phyloP scores from a whole-genome alignment of 2,329 filamentous ascomycete genomes.

The Fusarium stilboides region DNA sequence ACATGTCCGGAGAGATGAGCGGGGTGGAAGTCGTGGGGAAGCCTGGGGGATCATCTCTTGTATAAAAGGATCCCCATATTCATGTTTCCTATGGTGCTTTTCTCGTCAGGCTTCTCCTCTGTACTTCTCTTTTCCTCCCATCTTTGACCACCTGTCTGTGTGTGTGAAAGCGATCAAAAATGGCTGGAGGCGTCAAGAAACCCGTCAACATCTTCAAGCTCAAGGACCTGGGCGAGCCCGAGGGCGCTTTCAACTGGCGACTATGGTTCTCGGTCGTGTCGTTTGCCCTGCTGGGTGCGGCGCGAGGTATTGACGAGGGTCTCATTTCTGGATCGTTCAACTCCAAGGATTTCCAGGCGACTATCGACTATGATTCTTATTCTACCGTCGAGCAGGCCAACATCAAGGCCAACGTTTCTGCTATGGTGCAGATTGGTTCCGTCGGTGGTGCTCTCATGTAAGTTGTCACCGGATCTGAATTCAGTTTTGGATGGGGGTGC shows the following conservation, averaged over 20 bases:
- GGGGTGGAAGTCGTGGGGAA: conserved; percentile 29
- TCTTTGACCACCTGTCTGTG: background rate
- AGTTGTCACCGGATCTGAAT: conserved; percentile 27
- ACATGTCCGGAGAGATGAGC: conserved; percentile 26
- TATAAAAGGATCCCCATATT: conserved; percentile 22
- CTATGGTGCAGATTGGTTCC: conserved; percentile 86
- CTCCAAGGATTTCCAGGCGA: conserved; percentile 73
- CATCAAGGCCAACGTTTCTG: conserved; percentile 82
- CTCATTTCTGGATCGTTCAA: conserved; percentile 81
- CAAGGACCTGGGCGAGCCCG: conserved; percentile 75
- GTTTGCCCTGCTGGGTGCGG: conserved; percentile 82
- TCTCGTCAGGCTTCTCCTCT: background rate
- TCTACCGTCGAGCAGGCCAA: conserved; percentile 70
- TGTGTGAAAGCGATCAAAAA: conserved; percentile 47
- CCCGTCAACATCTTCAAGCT: conserved; percentile 76
- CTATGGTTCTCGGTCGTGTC: conserved; percentile 83
- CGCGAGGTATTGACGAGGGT: conserved; percentile 85
- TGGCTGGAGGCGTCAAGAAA: conserved; percentile 69
- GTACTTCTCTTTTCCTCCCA: background rate
- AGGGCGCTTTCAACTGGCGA: conserved; percentile 81
- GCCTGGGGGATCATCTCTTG: background rate
- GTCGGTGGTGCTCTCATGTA: conserved; percentile 77
- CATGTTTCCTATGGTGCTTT: background rate
- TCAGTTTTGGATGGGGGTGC: background rate
- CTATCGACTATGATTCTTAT: conserved; percentile 71